Evolutionary conservation across 805 yeast species (phyloP).

Genomic region (Metschnikowia noctiluminum): DNA sequence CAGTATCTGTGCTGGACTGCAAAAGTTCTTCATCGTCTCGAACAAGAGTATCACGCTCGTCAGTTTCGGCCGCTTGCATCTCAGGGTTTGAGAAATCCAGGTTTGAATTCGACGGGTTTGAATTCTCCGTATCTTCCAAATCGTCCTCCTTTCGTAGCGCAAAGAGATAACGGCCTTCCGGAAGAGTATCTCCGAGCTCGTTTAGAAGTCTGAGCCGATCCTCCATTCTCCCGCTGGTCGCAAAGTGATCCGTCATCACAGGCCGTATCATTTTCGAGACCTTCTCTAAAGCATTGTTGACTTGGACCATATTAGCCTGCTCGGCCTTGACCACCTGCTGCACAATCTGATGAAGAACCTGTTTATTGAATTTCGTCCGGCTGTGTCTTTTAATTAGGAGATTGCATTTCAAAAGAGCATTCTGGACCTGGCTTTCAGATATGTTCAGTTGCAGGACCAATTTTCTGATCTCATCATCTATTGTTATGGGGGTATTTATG

Average conservation of each 20-base stretch:
- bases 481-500: slow-evolving; percentile 27
- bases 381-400: slow-evolving; percentile 26
- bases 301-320: slow-evolving; percentile 24
- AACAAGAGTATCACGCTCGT: slow-evolving; percentile 7
- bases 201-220: slow-evolving; percentile 21
- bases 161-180: slow-evolving; percentile 32
- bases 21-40: slow-evolving; percentile 21
- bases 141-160: slow-evolving; percentile 9
- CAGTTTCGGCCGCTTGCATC: neutral
- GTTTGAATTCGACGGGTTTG: neutral
- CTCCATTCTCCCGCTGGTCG: slow-evolving; percentile 11
- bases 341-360: slow-evolving; percentile 34
- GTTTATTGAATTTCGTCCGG: slow-evolving; percentile 24
- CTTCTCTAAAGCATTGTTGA: slow-evolving; percentile 26
- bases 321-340: slow-evolving; percentile 37
- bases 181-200: slow-evolving; percentile 28
- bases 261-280: slow-evolving; percentile 25
- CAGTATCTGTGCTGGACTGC: slow-evolving; percentile 1
- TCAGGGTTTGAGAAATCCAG: too few species aligned
- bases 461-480: slow-evolving; percentile 18
- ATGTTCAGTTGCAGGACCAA: slow-evolving; percentile 12
- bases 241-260: slow-evolving; percentile 25
- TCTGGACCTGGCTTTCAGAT: slow-evolving; percentile 14
- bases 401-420: slow-evolving; percentile 24
- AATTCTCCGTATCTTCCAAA: slow-evolving; percentile 1